Base-by-base conservation (phyloP, 345 rosid species). In the Salix dunnii region DNA sequence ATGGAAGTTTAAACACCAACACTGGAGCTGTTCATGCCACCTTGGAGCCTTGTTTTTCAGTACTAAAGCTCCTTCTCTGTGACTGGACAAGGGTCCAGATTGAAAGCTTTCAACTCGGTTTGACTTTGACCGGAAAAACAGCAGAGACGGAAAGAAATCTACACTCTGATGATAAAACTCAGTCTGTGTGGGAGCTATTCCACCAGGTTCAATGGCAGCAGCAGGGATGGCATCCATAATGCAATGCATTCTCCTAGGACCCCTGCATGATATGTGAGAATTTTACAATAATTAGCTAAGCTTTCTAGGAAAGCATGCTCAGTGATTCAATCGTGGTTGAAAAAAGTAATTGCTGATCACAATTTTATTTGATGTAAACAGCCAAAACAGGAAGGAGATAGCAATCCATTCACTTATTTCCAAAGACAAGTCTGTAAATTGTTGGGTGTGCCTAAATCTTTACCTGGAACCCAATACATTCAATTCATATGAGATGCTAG, bases 201-300 rank as follows among this genome's bases (percentile, higher is more conserved):
- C 84, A 13, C 81, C 78, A 11, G 84, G 81, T 74, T 65, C 81
- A 65, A 81, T 58, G 27, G 84, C 65, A 38, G 77, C 46, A 36
- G 78, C 81, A 23, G 84, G 84, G n/a, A 81, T 81, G 35, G 75
- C 78, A 67, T 81, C 84, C 81, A 81, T 77, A 68, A 70, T n/a
- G 67, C 84, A 81, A 28, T 77, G 78, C 84, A 81, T 81, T 74
- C 78, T 81, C 68, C 84, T 74, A 36, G 84, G 84, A 65, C 84
- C 84, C 62, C 84, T 81, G 81, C 38, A 25, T 43, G 61, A 48
- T 14, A 20, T 61, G 46, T 17, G 16, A 17, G 31, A 66, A 64
- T 33, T 74, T 49, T 18, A 20, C n/a, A 66, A 79, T 18, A 0
- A 67, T 46, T 20, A 16, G 14, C 43, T 63, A 66, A 25, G 63